Evolutionary conservation across 2,329 filamentous ascomycete species (phyloP), one percentile per base, ranked within the genome.

Genomic region (Hymenoscyphus albidus): DNA sequence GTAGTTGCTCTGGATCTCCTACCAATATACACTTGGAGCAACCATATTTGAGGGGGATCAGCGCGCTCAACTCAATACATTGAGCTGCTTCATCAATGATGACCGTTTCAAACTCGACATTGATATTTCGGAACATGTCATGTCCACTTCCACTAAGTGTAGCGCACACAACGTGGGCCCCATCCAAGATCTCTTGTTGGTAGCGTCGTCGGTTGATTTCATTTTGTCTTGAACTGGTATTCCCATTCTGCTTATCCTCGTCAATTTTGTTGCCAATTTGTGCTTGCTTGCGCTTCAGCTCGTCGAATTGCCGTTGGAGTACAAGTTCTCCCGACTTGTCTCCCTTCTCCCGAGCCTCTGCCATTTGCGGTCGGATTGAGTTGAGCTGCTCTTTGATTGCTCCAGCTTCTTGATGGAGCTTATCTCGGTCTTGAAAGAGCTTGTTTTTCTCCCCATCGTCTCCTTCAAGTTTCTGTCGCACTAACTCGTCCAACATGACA

Each of bases 41-140:
- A 63, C 95, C 94, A 74, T 99, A 99, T 77, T 99, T 99, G 64
- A 99, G 84, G 1, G 95, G 95, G 70, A 99, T 99, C 58, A 99
- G 83, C 13, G 95, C 95, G 74, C 93, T 97, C 74, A 99, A 84
- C 79, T 99, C 95, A 67, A 99, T 96, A 76, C 94, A 99, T 82
- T 99, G 95, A 16, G 95, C 95, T 3, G 95, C 95, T 79, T 99
- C 95, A 73, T 99, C 95, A 68, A 99, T 97, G 71, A 99, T 91
- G 69, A 99, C 95, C 0, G 95, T 98, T 78, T 99, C 95, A 70
- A 99, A 99, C 76, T 99, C 95, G 61, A 99, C 92, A 72, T 91
- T 93, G 63, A 99, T 80, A 71, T 89, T 90, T 77, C 94, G 92
- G 80, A 99, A 97, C 88, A 98, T 96, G 70, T 99, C 95, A 74